These are phyloP conservation scores for Rhexocercosporidium sp. DNA, from an alignment of 2,329 filamentous ascomycete genomes.

Conservation along the genomic window DNA sequence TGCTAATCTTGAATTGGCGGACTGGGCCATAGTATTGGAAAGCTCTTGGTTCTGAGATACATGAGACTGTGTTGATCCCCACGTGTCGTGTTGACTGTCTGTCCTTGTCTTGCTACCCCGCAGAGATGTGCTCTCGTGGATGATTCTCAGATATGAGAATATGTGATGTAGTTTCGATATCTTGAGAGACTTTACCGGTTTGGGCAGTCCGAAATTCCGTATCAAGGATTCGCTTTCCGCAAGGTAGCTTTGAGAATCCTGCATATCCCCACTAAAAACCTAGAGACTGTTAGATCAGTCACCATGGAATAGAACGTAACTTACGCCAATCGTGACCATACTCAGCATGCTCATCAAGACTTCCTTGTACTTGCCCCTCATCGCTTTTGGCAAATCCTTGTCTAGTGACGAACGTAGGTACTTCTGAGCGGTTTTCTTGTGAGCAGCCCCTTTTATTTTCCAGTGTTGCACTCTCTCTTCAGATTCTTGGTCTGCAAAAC, in stretches of 20 bases:
- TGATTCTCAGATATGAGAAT: constrained; percentile 28
- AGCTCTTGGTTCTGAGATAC: not conserved
- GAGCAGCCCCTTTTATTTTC: constrained; percentile 14
- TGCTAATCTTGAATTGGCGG: constrained; percentile 15
- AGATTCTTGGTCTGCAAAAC: constrained; percentile 11
- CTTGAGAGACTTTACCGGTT: constrained; percentile 27
- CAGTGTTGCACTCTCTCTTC: constrained; percentile 13
- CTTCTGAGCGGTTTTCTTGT: constrained; percentile 16
- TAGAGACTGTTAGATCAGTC: not conserved
- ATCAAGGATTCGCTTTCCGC: constrained; percentile 24
- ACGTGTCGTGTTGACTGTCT: not conserved
- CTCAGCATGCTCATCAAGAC: constrained; percentile 25
- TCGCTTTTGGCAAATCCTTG: constrained; percentile 14
- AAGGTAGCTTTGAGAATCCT: constrained; percentile 23
- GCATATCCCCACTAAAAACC: constrained; percentile 28
- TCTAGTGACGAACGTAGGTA: constrained; percentile 16
- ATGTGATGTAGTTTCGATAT: constrained; percentile 27
- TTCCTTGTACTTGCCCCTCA: constrained; percentile 28
- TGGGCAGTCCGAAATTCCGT: constrained; percentile 19
- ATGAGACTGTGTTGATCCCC: not conserved
- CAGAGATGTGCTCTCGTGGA: constrained; percentile 26
- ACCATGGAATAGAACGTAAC: not conserved
- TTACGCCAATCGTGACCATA: constrained; percentile 30
- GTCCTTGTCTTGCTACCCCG: not conserved
- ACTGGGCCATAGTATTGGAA: not conserved